A percentile compares a stretch with the other conserved stretches of the same genome.
These are phyloP conservation scores for Phytopythium aichiense DNA, from an alignment of 352 stramenopile genomes.

Conservation along the genomic window DNA sequence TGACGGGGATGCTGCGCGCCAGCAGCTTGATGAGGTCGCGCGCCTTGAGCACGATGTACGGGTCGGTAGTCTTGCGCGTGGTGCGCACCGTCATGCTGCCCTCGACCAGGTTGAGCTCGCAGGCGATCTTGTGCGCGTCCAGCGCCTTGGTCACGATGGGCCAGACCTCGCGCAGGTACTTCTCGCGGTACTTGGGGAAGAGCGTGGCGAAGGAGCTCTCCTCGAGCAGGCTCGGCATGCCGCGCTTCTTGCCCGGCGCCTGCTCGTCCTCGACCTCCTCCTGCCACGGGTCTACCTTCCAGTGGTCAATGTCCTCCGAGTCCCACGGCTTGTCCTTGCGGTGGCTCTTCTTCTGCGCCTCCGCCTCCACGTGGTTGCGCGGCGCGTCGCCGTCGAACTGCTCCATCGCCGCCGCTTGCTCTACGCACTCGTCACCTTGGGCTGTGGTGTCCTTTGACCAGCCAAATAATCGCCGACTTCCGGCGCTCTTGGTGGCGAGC, in stretches of 20 bases:
- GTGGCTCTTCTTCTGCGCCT: conserved; percentile 91
- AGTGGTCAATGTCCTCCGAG: conserved; percentile 97
- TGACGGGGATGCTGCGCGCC: conserved; percentile 95
- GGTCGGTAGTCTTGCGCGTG: conserved; percentile 95
- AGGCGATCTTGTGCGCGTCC: conserved; percentile 93
- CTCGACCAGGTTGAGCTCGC: conserved; percentile 99
- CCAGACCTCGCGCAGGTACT: conserved; percentile 99
- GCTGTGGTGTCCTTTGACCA: conserved; percentile 3
- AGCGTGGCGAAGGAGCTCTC: conserved; percentile 99
- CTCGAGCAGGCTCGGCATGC: conserved; percentile 91
- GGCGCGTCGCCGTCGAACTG: conserved; percentile 58
- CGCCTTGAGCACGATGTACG: conserved; percentile 98
- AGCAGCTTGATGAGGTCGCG: conserved; percentile 99
- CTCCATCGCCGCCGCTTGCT: conserved; percentile 32
- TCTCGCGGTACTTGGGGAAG: conserved; percentile 99
- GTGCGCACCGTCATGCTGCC: conserved; percentile 91
- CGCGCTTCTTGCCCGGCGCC: conserved; percentile 54
- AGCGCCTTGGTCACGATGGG: conserved; percentile 97
- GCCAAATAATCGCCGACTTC: conserved; percentile 5
- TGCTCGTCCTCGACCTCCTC: conserved; percentile 83
- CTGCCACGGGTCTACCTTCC: conserved; percentile 92
- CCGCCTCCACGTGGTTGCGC: conserved; percentile 41
- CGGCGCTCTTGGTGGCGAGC: not conserved
- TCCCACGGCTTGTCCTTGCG: conserved; percentile 99
- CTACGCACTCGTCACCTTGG: too few relatives aligned